These are phyloP conservation scores for Avena insularis DNA, from an alignment of 176 grass and related monocot genomes.

Conservation along the genomic window DNA sequence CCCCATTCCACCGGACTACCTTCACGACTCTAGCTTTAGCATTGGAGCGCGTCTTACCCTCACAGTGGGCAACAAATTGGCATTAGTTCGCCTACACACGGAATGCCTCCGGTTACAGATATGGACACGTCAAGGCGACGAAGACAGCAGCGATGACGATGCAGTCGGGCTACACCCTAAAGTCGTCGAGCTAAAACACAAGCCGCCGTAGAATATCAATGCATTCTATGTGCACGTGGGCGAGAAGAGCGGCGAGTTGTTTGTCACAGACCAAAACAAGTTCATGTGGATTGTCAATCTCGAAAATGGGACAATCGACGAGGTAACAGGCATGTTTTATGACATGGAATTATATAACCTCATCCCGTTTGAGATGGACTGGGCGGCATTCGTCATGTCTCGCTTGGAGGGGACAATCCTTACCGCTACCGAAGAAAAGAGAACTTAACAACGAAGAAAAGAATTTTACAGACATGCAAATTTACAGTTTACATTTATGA, in stretches of 20 bases:
- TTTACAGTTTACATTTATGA: not conserved
- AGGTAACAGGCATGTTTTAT: not conserved
- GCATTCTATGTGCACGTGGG: not conserved
- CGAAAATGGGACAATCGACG: not conserved
- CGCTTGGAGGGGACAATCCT: not conserved
- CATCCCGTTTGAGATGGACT: not conserved
- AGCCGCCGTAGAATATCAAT: not conserved
- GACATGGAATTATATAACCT: not conserved
- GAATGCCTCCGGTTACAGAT: not conserved
- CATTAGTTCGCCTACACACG: not conserved
- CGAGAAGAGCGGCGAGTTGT: not conserved
- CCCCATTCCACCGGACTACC: not conserved
- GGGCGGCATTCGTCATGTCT: not conserved
- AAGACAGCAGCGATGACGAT: not conserved
- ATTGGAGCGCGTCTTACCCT: not conserved
- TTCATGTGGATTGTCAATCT: not conserved
- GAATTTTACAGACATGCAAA: too few species aligned
- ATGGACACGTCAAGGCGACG: not conserved
- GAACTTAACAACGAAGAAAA: too few species aligned
- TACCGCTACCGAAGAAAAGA: too few species aligned
- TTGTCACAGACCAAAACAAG: not conserved
- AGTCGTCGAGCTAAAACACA: not conserved
- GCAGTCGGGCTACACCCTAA: not conserved
- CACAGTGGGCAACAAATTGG: not conserved
- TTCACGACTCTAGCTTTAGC: not conserved